phyloP scores from a whole-genome alignment of 768 basidiomycete species.

The Kwoniella heveanensis region DNA sequence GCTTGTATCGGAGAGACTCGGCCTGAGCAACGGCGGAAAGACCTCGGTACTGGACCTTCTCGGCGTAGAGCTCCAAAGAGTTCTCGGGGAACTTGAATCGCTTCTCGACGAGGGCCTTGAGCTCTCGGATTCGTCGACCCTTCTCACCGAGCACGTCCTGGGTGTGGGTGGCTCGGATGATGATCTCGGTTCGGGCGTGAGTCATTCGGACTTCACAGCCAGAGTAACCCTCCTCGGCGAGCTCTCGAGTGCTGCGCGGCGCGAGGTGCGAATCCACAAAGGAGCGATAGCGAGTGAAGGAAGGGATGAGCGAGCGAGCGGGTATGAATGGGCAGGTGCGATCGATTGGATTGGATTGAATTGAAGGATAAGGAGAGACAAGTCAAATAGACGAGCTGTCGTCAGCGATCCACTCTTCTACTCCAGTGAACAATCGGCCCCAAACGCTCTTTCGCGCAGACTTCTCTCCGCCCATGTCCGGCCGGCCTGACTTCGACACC shows the following conservation, averaged over 20 bases:
- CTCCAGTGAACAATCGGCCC: too few species aligned
- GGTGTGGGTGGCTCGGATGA: slow-evolving; percentile 99
- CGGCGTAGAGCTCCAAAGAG: slow-evolving; percentile 96
- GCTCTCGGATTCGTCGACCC: slow-evolving; percentile 97
- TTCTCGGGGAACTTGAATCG: slow-evolving; percentile 99
- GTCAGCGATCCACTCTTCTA: too few species aligned
- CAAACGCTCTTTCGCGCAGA: too few species aligned
- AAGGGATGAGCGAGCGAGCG: slow-evolving; percentile 56
- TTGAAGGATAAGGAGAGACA: too few species aligned
- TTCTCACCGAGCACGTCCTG: slow-evolving; percentile 96
- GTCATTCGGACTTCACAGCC: slow-evolving; percentile 99
- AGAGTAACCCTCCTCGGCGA: slow-evolving; percentile 99
- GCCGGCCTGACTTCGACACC: too few species aligned
- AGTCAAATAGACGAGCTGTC: too few species aligned
- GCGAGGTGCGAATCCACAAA: too few species aligned
- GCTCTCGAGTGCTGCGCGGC: slow-evolving; percentile 67
- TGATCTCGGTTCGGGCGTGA: slow-evolving; percentile 99
- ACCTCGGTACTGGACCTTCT: slow-evolving; percentile 98
- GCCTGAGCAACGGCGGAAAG: slow-evolving; percentile 98
- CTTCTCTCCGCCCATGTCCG: too few species aligned
- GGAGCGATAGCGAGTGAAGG: neutral
- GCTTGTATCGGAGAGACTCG: slow-evolving; percentile 97
- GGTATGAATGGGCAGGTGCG: too few species aligned
- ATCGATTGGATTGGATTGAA: too few species aligned
- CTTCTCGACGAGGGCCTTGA: slow-evolving; percentile 97